Conservation (phyloP, 2,329 filamentous ascomycete species). For the Ascosphaera acerosa region DNA sequence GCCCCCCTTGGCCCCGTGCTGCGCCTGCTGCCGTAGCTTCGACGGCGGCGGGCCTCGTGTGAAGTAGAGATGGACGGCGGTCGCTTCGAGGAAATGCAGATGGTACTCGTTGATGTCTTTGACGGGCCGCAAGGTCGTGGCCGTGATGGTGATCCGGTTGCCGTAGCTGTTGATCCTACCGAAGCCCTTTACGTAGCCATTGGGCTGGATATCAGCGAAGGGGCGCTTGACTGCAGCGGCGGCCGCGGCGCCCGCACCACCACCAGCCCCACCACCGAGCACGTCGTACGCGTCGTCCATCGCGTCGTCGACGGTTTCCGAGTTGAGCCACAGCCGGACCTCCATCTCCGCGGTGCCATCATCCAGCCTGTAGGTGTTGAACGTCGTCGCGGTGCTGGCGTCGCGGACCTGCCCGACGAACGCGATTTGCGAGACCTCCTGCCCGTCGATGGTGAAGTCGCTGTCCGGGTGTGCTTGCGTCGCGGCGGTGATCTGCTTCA, state of each 20-base stretch:
- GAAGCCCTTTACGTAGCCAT: conserved; percentile 64
- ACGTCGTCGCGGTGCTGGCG: conserved; percentile 66
- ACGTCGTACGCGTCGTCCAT: conserved; percentile 16
- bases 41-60: conserved; percentile 36
- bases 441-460: conserved; percentile 62
- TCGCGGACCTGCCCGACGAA: conserved; percentile 79
- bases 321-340: conserved; percentile 25
- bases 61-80: conserved; percentile 66
- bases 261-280: conserved; percentile 19
- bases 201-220: conserved; percentile 35
- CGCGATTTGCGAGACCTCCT: conserved; percentile 47
- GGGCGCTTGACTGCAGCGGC: conserved; percentile 10
- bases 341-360: conserved; percentile 86
- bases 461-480: conserved; percentile 47
- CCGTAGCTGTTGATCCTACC: conserved; percentile 66
- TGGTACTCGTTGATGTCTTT: conserved; percentile 77
- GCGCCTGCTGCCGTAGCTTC: conserved; percentile 4
- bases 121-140: conserved; percentile 57
- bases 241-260: conserved; percentile 17
- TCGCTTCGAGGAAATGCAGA: conserved; percentile 76
- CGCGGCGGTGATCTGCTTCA: conserved; percentile 79
- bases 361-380: conserved; percentile 79
- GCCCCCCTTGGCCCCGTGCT: conserved; percentile 20
- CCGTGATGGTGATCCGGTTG: conserved; percentile 56
- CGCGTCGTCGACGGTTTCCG: conserved; percentile 25